Evolutionary conservation across 495 filamentous ascomycete species (phyloP).

Genomic region (Hypoxylon cercidicola): DNA sequence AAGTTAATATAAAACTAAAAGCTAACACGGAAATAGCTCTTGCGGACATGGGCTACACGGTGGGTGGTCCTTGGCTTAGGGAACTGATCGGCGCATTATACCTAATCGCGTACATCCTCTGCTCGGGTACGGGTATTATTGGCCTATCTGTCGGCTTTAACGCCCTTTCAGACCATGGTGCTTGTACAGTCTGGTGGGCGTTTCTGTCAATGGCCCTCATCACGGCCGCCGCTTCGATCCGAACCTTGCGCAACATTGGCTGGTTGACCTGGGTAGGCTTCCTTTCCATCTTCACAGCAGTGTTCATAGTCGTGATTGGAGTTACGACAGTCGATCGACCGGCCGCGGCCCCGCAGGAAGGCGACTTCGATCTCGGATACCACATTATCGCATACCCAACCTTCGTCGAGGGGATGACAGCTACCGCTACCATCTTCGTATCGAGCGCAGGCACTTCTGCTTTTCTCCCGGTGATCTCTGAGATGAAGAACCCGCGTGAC

Average conservation of each 20-base stretch:
- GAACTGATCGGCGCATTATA: slow-evolving; percentile 58
- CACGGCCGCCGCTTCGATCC: slow-evolving; percentile 43
- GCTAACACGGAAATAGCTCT: slow-evolving; percentile 20
- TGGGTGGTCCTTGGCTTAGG: slow-evolving; percentile 45
- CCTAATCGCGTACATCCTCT: slow-evolving; percentile 59
- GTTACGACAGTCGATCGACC: slow-evolving; percentile 56
- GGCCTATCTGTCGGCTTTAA: slow-evolving; percentile 63
- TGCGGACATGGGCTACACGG: slow-evolving; percentile 51
- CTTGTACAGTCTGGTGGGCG: slow-evolving; percentile 59
- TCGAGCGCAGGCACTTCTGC: slow-evolving; percentile 37
- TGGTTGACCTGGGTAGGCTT: slow-evolving; percentile 62
- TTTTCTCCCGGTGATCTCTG: slow-evolving; percentile 40
- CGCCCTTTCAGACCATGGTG: slow-evolving; percentile 57
- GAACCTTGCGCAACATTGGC: slow-evolving; percentile 55
- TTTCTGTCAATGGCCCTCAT: slow-evolving; percentile 48
- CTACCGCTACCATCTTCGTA: slow-evolving; percentile 54
- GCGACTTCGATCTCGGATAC: slow-evolving; percentile 40
- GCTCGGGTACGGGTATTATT: slow-evolving; percentile 60
- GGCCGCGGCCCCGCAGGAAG: slow-evolving; percentile 42
- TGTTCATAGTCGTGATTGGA: slow-evolving; percentile 62
- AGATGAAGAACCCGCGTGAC: slow-evolving; percentile 48
- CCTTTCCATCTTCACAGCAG: slow-evolving; percentile 55
- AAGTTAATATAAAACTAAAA: neutral
- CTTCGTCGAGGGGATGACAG: slow-evolving; percentile 52
- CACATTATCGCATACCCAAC: slow-evolving; percentile 32